These are phyloP conservation scores for Tulasnella sp. DNA, from an alignment of 768 basidiomycete species.

Conservation along the genomic window DNA sequence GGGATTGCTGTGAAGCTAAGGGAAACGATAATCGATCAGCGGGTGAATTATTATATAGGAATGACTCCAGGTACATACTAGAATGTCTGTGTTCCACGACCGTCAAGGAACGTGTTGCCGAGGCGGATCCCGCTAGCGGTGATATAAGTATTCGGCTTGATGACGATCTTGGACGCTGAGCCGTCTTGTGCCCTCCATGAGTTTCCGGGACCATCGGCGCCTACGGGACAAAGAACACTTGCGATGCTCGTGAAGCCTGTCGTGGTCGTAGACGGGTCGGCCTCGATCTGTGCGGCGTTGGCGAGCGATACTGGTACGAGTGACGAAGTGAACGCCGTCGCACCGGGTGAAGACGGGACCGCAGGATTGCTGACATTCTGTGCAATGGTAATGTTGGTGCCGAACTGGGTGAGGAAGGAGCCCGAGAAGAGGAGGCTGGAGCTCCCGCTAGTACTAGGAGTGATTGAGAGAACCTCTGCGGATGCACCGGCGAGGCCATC, in stretches of 20 bases:
- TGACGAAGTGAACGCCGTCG: slow-evolving; percentile 79
- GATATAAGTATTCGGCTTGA: slow-evolving; percentile 62
- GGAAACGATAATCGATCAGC: slow-evolving; percentile 6
- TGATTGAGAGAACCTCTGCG: slow-evolving; percentile 62
- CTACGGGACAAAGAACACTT: slow-evolving; percentile 76
- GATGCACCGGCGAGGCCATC: slow-evolving; percentile 63
- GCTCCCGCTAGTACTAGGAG: slow-evolving; percentile 49
- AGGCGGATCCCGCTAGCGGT: slow-evolving; percentile 72
- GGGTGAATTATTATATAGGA: not conserved
- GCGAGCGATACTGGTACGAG: slow-evolving; percentile 69
- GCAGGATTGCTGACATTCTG: slow-evolving; percentile 66
- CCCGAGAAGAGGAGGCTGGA: slow-evolving; percentile 79
- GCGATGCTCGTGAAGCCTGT: slow-evolving; percentile 50
- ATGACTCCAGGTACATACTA: slow-evolving; percentile 40
- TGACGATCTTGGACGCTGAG: slow-evolving; percentile 58
- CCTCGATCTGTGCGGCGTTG: slow-evolving; percentile 38
- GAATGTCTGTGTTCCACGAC: slow-evolving; percentile 80
- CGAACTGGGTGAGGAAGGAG: slow-evolving; percentile 69
- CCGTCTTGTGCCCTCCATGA: slow-evolving; percentile 78
- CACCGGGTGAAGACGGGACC: slow-evolving; percentile 68
- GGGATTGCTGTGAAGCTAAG: slow-evolving; percentile 76
- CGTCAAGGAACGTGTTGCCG: slow-evolving; percentile 77
- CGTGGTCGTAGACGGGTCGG: slow-evolving; percentile 51
- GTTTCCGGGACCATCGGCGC: slow-evolving; percentile 63
- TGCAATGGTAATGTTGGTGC: slow-evolving; percentile 33